Conservation (phyloP, 1,284 basidiomycete species). For the Trametes sp. region DNA sequence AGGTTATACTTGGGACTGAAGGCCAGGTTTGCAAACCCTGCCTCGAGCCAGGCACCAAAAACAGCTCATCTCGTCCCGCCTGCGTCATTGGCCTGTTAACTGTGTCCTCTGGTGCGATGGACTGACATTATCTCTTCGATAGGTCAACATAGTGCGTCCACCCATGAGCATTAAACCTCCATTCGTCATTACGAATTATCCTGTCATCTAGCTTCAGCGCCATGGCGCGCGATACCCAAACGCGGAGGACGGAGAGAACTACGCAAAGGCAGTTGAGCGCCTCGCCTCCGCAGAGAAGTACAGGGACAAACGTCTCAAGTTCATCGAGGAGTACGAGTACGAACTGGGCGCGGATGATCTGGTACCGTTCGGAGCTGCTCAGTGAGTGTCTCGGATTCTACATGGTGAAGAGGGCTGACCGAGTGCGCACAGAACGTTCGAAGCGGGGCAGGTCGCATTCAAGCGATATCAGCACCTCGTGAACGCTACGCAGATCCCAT, state of each 20-base stretch:
- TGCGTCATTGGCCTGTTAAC: too few species aligned
- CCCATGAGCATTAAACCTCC: background rate
- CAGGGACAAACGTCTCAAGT: slow-evolving; percentile 59
- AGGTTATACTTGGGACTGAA: too few species aligned
- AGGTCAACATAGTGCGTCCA: slow-evolving; percentile 32
- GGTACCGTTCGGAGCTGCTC: slow-evolving; percentile 72
- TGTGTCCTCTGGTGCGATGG: too few species aligned
- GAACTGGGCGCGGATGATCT: slow-evolving; percentile 67
- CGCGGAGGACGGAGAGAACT: slow-evolving; percentile 46
- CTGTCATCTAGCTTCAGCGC: slow-evolving; percentile 71
- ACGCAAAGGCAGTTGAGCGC: slow-evolving; percentile 45
- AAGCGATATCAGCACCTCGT: slow-evolving; percentile 60
- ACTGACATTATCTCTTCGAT: background rate
- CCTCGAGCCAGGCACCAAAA: too few species aligned
- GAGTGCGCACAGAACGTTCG: slow-evolving; percentile 51
- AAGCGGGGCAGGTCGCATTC: slow-evolving; percentile 57
- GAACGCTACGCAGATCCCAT: slow-evolving; percentile 54
- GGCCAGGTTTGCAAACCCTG: too few species aligned
- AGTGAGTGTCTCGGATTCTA: slow-evolving; percentile 58
- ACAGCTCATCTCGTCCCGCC: too few species aligned
- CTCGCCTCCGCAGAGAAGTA: slow-evolving; percentile 54
- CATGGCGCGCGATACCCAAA: slow-evolving; percentile 88
- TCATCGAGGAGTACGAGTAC: slow-evolving; percentile 68
- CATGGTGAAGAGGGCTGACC: background rate
- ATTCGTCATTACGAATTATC: background rate